These are phyloP conservation scores for Linnemannia elongata DNA, from an alignment of 192 early-diverging fungal genomes.

Conservation along the genomic window DNA sequence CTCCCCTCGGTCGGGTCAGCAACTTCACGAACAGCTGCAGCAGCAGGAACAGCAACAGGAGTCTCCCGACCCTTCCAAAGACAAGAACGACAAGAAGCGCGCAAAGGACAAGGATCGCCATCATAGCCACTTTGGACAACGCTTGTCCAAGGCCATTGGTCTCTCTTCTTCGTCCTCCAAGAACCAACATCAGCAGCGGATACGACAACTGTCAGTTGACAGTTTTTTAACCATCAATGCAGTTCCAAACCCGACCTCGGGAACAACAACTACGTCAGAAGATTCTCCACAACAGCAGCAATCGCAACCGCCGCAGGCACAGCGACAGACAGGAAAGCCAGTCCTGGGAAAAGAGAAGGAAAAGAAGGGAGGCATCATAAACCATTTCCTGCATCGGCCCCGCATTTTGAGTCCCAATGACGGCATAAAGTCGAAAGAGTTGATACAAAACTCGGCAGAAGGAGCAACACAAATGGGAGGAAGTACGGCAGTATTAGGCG, in stretches of 20 bases:
- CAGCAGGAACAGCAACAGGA: not conserved
- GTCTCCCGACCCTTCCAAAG: not conserved
- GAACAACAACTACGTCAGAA: not conserved
- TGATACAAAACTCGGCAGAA: not conserved
- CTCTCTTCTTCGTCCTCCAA: slow-evolving; percentile 9
- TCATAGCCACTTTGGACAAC: slow-evolving; percentile 27
- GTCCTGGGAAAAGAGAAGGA: slow-evolving; percentile 6
- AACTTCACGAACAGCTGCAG: not conserved
- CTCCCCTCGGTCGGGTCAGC: not conserved
- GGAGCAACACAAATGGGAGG: not conserved
- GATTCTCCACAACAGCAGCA: not conserved
- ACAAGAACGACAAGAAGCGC: not conserved
- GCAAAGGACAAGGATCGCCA: slow-evolving; percentile 15
- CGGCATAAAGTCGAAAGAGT: not conserved
- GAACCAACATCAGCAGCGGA: not conserved
- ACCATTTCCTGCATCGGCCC: slow-evolving; percentile 21
- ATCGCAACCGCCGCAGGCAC: not conserved
- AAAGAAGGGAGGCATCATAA: slow-evolving; percentile 23
- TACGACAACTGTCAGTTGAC: slow-evolving; percentile 12
- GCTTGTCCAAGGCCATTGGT: slow-evolving; percentile 35
- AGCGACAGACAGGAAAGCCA: not conserved
- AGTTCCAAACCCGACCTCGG: not conserved
- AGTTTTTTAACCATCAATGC: slow-evolving; percentile 4
- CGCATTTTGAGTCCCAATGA: slow-evolving; percentile 18
- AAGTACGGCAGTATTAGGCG: not conserved